These are phyloP conservation scores for Neurospora sp. DNA, from an alignment of 495 filamentous ascomycete genomes.

Conservation along the genomic window DNA sequence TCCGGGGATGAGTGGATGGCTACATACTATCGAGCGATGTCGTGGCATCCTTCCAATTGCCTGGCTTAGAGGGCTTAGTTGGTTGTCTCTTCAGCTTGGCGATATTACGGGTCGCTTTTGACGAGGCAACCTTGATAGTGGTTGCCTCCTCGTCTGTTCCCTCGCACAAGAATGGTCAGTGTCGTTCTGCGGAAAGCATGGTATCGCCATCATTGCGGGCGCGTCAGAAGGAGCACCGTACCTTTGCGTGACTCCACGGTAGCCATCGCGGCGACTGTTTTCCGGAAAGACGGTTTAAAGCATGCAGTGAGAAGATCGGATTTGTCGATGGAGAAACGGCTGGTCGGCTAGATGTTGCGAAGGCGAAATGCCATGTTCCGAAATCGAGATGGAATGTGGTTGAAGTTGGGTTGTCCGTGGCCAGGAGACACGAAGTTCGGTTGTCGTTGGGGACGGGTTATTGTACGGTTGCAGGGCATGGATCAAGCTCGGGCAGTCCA, in stretches of 20 bases:
- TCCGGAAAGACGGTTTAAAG: constrained; percentile 3
- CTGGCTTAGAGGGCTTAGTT: constrained; percentile 46
- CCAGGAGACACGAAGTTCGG: background rate
- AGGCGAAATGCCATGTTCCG: background rate
- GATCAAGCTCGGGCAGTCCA: background rate
- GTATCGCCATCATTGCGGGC: background rate
- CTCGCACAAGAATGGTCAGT: background rate
- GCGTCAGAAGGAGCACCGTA: constrained; percentile 1
- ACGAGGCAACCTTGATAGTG: constrained; percentile 47
- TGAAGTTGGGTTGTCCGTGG: background rate
- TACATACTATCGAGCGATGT: constrained; percentile 43
- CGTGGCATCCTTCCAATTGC: constrained; percentile 44
- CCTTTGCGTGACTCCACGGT: constrained; percentile 26
- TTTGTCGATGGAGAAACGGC: background rate
- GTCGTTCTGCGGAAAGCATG: background rate
- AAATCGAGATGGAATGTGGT: background rate
- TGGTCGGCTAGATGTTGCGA: background rate
- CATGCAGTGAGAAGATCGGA: background rate
- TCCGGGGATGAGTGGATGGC: background rate
- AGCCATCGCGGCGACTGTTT: constrained; percentile 6
- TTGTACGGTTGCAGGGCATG: background rate
- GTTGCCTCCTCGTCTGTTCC: constrained; percentile 35
- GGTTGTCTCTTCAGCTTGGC: constrained; percentile 60
- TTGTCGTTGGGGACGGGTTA: background rate
- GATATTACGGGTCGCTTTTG: constrained; percentile 31